Percentiles rank a stretch among this genome's conserved stretches.
Evolutionary conservation across 441 rosid genomes (phyloP).

Genomic region (Populus hybrid): DNA sequence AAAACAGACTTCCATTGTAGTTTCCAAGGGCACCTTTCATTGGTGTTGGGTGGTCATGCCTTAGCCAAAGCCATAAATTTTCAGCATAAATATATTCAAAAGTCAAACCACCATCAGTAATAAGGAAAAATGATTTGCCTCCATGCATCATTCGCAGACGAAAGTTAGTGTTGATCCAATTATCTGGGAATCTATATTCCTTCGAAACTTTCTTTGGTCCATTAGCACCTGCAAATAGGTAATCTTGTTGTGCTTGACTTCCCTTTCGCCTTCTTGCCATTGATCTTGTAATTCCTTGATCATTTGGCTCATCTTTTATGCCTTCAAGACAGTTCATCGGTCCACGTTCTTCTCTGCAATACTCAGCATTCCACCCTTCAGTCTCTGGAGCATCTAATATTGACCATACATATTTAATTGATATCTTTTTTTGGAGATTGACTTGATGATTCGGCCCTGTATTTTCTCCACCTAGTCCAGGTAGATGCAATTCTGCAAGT

Average conservation of each 20-base stretch:
- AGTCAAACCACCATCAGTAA: slow-evolving; percentile 48
- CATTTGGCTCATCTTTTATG: slow-evolving; percentile 49
- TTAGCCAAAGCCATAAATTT: slow-evolving; percentile 60
- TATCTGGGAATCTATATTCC: slow-evolving; percentile 32
- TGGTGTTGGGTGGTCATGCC: slow-evolving; percentile 63
- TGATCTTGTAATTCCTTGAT: slow-evolving; percentile 35
- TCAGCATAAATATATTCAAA: slow-evolving; percentile 63
- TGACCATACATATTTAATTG: slow-evolving; percentile 47
- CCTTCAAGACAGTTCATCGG: slow-evolving; percentile 55
- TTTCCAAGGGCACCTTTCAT: slow-evolving; percentile 55
- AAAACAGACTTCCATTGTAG: slow-evolving; percentile 63
- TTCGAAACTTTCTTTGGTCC: slow-evolving; percentile 10
- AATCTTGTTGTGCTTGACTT: slow-evolving; percentile 37
- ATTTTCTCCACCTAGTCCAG: slow-evolving; percentile 58
- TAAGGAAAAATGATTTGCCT: slow-evolving; percentile 54
- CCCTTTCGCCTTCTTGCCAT: slow-evolving; percentile 46
- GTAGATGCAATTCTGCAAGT: slow-evolving; percentile 56
- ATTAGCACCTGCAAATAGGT: slow-evolving; percentile 32
- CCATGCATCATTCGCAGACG: slow-evolving; percentile 55
- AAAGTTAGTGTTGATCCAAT: slow-evolving; percentile 41
- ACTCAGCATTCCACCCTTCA: slow-evolving; percentile 83
- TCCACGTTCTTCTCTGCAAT: slow-evolving; percentile 70
- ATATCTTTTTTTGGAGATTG: slow-evolving; percentile 37
- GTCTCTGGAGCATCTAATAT: slow-evolving; percentile 59
- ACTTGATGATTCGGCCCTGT: slow-evolving; percentile 46